Conservation (phyloP, 2,329 filamentous ascomycete genomes). For the Chrysoporthe cubensis region DNA sequence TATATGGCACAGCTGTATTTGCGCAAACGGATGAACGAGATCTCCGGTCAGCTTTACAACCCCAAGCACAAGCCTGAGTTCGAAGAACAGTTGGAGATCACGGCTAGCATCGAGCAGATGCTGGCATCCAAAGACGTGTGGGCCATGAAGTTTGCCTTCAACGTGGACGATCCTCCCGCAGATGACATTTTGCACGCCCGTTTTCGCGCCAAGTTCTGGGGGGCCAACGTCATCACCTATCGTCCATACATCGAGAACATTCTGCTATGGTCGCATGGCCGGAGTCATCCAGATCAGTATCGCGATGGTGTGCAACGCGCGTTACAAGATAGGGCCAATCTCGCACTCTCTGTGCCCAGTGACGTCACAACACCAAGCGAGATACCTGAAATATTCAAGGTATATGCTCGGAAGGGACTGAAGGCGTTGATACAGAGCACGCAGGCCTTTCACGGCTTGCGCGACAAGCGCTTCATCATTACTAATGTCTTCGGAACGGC, state of each 20-base stretch:
- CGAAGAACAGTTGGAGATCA: constrained; percentile 40
- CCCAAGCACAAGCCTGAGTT: constrained; percentile 39
- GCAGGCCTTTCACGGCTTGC: constrained; percentile 72
- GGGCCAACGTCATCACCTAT: constrained; percentile 86
- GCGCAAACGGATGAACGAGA: constrained; percentile 65
- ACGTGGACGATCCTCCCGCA: constrained; percentile 72
- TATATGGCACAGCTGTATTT: constrained; percentile 68
- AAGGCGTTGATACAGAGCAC: constrained; percentile 83
- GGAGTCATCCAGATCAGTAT: constrained; percentile 34
- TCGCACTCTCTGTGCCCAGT: constrained; percentile 36
- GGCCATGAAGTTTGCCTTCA: constrained; percentile 57
- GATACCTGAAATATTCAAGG: constrained; percentile 51
- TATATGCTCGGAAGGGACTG: constrained; percentile 66
- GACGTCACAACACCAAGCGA: constrained; percentile 43
- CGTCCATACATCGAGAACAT: constrained; percentile 71
- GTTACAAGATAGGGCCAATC: background rate
- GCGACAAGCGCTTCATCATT: constrained; percentile 72
- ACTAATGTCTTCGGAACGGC: constrained; percentile 97
- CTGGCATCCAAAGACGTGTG: constrained; percentile 45
- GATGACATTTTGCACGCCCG: constrained; percentile 79
- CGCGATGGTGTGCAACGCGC: background rate
- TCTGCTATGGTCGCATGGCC: constrained; percentile 48
- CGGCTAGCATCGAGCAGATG: constrained; percentile 39
- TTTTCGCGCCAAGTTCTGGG: constrained; percentile 92
- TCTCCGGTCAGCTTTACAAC: constrained; percentile 62